Evolutionary conservation across 2,329 filamentous ascomycete species (phyloP), one percentile per base, ranked within the genome.

Genomic region (Ophiocordyceps camponoti-rufipedis): DNA sequence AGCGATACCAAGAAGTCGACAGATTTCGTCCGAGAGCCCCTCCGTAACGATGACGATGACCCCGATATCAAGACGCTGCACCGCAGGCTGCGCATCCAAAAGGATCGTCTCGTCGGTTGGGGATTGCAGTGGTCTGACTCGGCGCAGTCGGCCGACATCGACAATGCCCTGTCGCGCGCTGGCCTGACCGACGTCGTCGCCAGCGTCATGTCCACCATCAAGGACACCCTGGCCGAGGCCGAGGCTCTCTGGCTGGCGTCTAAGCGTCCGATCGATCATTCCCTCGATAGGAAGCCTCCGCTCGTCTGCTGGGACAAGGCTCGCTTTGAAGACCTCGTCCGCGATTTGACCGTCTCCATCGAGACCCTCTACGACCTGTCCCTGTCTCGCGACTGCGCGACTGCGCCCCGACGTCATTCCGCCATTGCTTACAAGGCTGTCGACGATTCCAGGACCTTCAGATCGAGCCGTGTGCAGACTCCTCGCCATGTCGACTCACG

Each of bases 101-200:
- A 85, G 58, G 82, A 87, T 63, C 72, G 84, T 14, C 68, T 88
- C 42, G 78, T 85, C 48, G 81, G 78, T 48, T 89, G 84, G 84
- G 84, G 83, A 0, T 66, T 86, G 45, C 81, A 86, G 59, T 89
- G 84, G 84, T 83, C 78, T 46, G 82, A 87, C 58, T 77, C 80
- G 14, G 73, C 69, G 51, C 72, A 80, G 55, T 70, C 78, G 48
- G 74, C 76, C 54, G 77, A 84, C 59, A 87, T 88, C 50, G 77
- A 81, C 54, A 75, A 79, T 55, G 76, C 75, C 13, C 66, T 81
- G 9, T 83, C 82, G 54, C 79, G 82, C 57, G 80, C 80, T 45
- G 84, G 83, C 19, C 64, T 88, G 46, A 83, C 80, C 48, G 82
- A 87, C 58, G 75, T 85, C 1, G 83, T 88, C 45, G 77, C 78